These are phyloP conservation scores for grape (Vitis vinifera) DNA, from an alignment of 164 flowering plant genomes.

Conservation along the genomic window ASM3070453v1 NC_081816.1:22168001-22168500, in stretches of 20 bases:
- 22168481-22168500: too few relatives aligned
- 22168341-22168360: background rate
- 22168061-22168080: constrained; percentile 34
- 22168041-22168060: constrained; percentile 38
- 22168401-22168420: too few relatives aligned
- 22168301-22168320: background rate
- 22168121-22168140: background rate
- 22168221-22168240: too few relatives aligned
- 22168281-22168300: background rate
- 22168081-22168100: background rate
- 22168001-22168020: constrained; percentile 25
- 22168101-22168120: background rate
- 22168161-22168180: background rate
- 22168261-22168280: background rate
- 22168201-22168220: too few relatives aligned
- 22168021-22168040: constrained; percentile 23
- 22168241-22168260: too few relatives aligned
- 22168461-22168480: too few relatives aligned
- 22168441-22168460: too few relatives aligned
- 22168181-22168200: too few relatives aligned
- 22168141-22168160: background rate
- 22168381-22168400: too few relatives aligned
- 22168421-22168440: too few relatives aligned
- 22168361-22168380: background rate
- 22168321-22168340: background rate